Percentiles rank a stretch among this genome's conserved stretches.
Conservation (phyloP, 306 rosid species). For the Herpetospermum pedunculosum region DNA sequence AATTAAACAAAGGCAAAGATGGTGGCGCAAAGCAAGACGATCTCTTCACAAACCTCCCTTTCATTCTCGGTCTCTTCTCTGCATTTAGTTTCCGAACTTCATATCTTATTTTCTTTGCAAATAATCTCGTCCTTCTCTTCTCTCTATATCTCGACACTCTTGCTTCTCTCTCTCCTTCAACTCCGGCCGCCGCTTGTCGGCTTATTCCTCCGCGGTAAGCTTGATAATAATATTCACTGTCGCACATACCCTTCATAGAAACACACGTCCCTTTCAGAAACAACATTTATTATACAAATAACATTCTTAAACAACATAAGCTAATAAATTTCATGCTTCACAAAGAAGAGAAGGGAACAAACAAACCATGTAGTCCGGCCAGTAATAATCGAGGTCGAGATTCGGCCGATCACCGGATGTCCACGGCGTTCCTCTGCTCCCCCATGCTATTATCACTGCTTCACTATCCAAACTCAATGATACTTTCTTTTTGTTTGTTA, state of each 20-base stretch:
- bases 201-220: constrained; percentile 16
- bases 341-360: neutral
- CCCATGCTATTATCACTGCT: constrained; percentile 66
- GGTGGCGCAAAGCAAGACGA: constrained; percentile 17
- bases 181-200: constrained; percentile 25
- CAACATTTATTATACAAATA: neutral
- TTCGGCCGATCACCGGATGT: constrained; percentile 49
- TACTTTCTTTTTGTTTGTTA: constrained; percentile 25
- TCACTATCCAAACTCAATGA: constrained; percentile 68
- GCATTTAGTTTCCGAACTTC: constrained; percentile 93
- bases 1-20: neutral
- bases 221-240: neutral
- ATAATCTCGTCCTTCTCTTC: constrained; percentile 71
- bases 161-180: constrained; percentile 72
- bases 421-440: constrained; percentile 63
- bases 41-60: constrained; percentile 88
- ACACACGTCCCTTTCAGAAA: neutral
- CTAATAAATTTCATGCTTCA: neutral
- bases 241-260: neutral
- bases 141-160: constrained; percentile 86
- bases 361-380: constrained; percentile 63
- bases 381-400: constrained; percentile 35
- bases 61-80: constrained; percentile 96
- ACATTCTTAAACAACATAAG: neutral
- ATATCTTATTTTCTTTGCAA: constrained; percentile 89